Percentiles rank a stretch among this genome's conserved stretches.
Evolutionary conservation across 805 yeast genomes (phyloP).

Genomic region (Candida boleticola): DNA sequence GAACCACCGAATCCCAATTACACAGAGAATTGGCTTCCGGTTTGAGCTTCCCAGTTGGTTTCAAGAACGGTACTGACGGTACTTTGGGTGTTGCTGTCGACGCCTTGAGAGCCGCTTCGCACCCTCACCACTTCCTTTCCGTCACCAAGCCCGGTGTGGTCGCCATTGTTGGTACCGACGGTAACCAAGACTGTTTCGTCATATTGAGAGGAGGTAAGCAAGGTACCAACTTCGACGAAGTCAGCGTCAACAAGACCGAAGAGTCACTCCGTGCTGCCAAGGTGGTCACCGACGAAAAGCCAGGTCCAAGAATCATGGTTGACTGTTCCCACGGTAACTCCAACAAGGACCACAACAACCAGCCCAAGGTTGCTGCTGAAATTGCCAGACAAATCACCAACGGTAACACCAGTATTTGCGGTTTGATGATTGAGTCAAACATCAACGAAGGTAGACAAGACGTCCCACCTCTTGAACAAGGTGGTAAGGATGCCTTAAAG

Average conservation of each 20-base stretch:
- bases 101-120: slow-evolving; percentile 88
- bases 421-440: slow-evolving; percentile 95
- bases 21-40: slow-evolving; percentile 98
- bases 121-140: slow-evolving; percentile 90
- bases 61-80: slow-evolving; percentile 98
- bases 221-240: slow-evolving; percentile 87
- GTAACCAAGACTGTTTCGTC: slow-evolving; percentile 86
- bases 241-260: slow-evolving; percentile 66
- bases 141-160: slow-evolving; percentile 96
- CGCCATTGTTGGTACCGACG: slow-evolving; percentile 94
- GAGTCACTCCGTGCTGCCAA: slow-evolving; percentile 53
- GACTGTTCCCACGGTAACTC: slow-evolving; percentile 99
- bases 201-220: slow-evolving; percentile 94
- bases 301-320: slow-evolving; percentile 75
- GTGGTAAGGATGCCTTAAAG: slow-evolving; percentile 69
- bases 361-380: slow-evolving; percentile 79
- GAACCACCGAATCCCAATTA: slow-evolving; percentile 97
- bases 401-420: slow-evolving; percentile 79
- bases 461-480: slow-evolving; percentile 64
- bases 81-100: slow-evolving; percentile 91
- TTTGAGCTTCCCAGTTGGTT: slow-evolving; percentile 95
- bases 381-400: slow-evolving; percentile 74
- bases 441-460: slow-evolving; percentile 91
- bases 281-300: slow-evolving; percentile 45
- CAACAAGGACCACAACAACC: slow-evolving; percentile 84